Base-by-base conservation (phyloP, 345 rosid species). In the Brassica nigra region DNA sequence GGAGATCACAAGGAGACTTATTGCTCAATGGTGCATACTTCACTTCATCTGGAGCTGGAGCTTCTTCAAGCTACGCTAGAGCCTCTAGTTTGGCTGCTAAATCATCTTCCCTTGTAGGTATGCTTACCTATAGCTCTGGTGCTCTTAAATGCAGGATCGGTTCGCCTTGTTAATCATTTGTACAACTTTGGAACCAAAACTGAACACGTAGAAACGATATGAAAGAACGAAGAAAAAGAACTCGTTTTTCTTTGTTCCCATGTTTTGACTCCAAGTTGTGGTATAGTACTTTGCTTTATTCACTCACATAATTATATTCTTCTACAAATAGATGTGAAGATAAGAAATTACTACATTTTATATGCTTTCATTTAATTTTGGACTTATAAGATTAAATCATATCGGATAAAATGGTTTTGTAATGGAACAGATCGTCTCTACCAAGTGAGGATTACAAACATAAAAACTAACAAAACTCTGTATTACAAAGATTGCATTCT, bases 71-170 rank as follows among this genome's bases (percentile, higher is more conserved):
- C 74, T 88, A 85, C 39, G 91, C 87, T 16, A 86, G 86, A 81
- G 91, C 91, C 10, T 88, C 89, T 2, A 88, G 91, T 83, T 85
- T 88, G 65, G 86, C 86, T 28, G 91, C 91, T 67, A 86, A 85
- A 67, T 82, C 91, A 7, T 86, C 89, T 78, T 86, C 88, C 52
- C 64, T 84, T 78, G 88, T 88, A 3, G 87, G 83, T 54, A 28
- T 80, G 49, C 61, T 88, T 66, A 88, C 91, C 27, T 81, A 85
- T n/a, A 77, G 62, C 31, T 84, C 90, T 2, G 91, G 91, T 71
- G 84, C 81, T 3, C 77, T 86, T 1, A 34, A 68, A 58, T 88
- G 91, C 69, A 86, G 82, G 75, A 28, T 16, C 3, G 91, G 91
- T 39, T 76, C 63, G 30, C 77, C 57, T 54, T 90, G 92, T 83